Conservation (phyloP, 371 early-diverging fungal species). For the Mucor piriformis region DNA sequence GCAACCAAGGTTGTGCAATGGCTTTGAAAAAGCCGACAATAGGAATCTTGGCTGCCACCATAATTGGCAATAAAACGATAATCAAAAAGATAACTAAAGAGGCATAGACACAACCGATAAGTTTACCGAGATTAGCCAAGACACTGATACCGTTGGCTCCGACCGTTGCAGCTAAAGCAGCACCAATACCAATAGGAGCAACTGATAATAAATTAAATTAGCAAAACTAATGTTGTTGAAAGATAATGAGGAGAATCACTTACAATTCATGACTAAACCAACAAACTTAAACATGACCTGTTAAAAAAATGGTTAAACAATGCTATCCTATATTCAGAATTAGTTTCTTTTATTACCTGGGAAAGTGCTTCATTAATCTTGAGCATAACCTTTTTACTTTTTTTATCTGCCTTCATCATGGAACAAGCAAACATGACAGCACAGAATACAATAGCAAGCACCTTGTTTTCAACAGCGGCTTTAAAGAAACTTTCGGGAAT, state of each 20-base stretch:
- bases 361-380: conserved; percentile 62
- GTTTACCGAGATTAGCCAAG: conserved; percentile 66
- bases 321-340: background rate
- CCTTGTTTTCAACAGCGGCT: conserved; percentile 54
- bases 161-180: conserved; percentile 70
- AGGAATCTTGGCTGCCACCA: conserved; percentile 61
- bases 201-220: conserved; percentile 15
- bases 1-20: conserved; percentile 67
- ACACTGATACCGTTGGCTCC: conserved; percentile 69
- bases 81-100: conserved; percentile 63
- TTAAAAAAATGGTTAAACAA: background rate
- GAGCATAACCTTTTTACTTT: conserved; percentile 60
- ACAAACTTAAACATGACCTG: conserved; percentile 76
- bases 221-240: background rate
- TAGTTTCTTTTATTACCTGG: conserved; percentile 22
- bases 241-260: background rate
- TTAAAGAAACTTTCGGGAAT: conserved; percentile 61
- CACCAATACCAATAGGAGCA: conserved; percentile 78
- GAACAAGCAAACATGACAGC: conserved; percentile 73
- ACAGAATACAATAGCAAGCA: conserved; percentile 72
- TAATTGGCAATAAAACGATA: conserved; percentile 69
- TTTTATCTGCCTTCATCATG: conserved; percentile 56
- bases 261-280: conserved; percentile 67
- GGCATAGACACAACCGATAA: conserved; percentile 71
- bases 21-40: conserved; percentile 58